Evolutionary conservation across 2,329 filamentous ascomycete species (phyloP).

Genomic region (Pseudopyricularia javanii): DNA sequence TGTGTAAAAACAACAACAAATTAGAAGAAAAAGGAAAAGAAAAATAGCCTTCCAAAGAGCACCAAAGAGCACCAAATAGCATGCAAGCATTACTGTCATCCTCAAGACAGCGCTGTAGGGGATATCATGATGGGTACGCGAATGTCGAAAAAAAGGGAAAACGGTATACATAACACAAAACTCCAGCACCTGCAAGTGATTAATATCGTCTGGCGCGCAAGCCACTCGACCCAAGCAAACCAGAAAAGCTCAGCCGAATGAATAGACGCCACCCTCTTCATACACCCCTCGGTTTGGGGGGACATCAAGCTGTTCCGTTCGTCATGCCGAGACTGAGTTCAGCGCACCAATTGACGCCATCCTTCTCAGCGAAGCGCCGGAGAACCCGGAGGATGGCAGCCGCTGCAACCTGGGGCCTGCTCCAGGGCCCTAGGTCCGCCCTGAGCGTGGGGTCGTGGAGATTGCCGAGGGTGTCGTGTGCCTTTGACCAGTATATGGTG

Average conservation of each 20-base stretch:
- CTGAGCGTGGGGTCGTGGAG: conserved; percentile 7
- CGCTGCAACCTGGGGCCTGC: conserved; percentile 29
- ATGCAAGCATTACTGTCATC: not conserved
- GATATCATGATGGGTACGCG: conserved; percentile 1
- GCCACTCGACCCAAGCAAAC: not conserved
- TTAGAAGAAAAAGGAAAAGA: not conserved
- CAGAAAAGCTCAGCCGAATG: not conserved
- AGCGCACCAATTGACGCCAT: conserved; percentile 32
- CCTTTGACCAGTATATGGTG: not conserved
- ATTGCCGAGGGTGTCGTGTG: not conserved
- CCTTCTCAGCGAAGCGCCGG: conserved; percentile 28
- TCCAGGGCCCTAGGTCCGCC: conserved; percentile 26
- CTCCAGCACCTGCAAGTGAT: not conserved
- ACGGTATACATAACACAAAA: not conserved
- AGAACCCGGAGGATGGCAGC: conserved; percentile 24
- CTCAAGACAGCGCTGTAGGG: not conserved
- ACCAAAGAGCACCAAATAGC: not conserved
- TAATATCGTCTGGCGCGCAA: not conserved
- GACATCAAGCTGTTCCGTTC: not conserved
- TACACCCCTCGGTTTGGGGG: not conserved
- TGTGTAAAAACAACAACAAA: too few species aligned
- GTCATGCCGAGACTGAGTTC: conserved; percentile 15
- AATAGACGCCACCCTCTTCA: not conserved
- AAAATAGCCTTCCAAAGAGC: not conserved
- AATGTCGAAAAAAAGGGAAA: not conserved